Percentiles rank a stretch among this genome's conserved stretches.
Evolutionary conservation across 345 rosid genomes (phyloP).

Genomic region (Dipteronia sinensis): DNA sequence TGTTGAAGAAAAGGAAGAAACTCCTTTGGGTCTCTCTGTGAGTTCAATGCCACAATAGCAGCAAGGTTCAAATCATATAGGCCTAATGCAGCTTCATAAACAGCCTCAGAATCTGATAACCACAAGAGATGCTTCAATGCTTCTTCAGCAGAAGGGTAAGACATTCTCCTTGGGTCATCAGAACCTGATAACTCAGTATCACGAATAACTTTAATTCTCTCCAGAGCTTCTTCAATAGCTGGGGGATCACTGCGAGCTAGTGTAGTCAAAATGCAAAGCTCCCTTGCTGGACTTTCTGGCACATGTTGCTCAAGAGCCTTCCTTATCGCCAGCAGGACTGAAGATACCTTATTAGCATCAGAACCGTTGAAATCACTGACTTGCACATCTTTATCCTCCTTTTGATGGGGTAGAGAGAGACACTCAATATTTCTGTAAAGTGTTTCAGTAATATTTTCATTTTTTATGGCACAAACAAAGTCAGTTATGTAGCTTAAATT

Average conservation of each 20-base stretch:
- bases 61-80: conserved; percentile 95
- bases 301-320: conserved; percentile 78
- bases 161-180: conserved; percentile 52
- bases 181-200: conserved; percentile 76
- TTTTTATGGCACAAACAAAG: conserved; percentile 84
- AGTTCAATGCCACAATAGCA: conserved; percentile 96
- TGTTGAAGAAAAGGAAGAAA: conserved; percentile 95
- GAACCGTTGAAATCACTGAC: conserved; percentile 31
- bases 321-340: conserved; percentile 79
- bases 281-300: conserved; percentile 86
- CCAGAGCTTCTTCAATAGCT: conserved; percentile 79
- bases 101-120: conserved; percentile 92
- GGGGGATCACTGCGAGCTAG: conserved; percentile 94
- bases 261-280: conserved; percentile 93
- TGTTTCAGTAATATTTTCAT: conserved; percentile 69
- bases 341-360: conserved; percentile 63
- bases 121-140: conserved; percentile 91
- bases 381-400: conserved; percentile 43
- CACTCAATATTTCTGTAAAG: conserved; percentile 59
- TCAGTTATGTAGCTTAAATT: conserved; percentile 89
- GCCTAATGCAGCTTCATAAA: conserved; percentile 93
- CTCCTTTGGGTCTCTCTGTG: conserved; percentile 96
- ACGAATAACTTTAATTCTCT: conserved; percentile 86
- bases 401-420: conserved; percentile 42
- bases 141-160: conserved; percentile 91